phyloP scores from a whole-genome alignment of 169 alveolate genomes.

The Plasmodium blacklocki region DNA sequence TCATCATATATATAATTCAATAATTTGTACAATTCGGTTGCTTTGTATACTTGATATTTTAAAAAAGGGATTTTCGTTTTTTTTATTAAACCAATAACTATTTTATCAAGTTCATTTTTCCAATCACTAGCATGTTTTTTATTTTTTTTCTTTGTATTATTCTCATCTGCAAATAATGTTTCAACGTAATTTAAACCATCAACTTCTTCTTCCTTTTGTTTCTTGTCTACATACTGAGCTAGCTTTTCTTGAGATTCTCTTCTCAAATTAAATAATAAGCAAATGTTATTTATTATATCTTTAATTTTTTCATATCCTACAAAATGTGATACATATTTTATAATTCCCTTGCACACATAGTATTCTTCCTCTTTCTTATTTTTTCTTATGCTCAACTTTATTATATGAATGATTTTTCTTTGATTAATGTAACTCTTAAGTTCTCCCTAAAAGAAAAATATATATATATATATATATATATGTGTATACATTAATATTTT shows the following conservation, averaged over 20 bases:
- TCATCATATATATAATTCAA: not conserved
- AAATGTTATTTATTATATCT: slow-evolving; percentile 17
- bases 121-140: not conserved
- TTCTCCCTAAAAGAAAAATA: slow-evolving; percentile 7
- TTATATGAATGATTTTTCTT: not conserved
- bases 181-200: slow-evolving; percentile 1
- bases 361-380: slow-evolving; percentile 9
- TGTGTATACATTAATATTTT: not conserved
- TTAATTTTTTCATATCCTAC: not conserved
- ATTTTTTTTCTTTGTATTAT: not conserved
- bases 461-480: not conserved
- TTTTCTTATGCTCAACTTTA: not conserved
- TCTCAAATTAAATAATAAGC: slow-evolving; percentile 15
- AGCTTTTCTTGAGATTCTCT: slow-evolving; percentile 8
- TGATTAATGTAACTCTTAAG: not conserved
- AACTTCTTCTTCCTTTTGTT: slow-evolving; percentile 18
- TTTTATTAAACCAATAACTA: not conserved
- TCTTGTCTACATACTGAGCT: slow-evolving; percentile 13
- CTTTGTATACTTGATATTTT: slow-evolving; percentile 51
- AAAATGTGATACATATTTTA: slow-evolving; percentile 2
- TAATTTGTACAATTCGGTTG: slow-evolving; percentile 13
- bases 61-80: slow-evolving; percentile 26
- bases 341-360: slow-evolving; percentile 10
- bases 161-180: not conserved
- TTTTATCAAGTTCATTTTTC: slow-evolving; percentile 7